Evolutionary conservation across 1,284 basidiomycete species (phyloP).

Genomic region (Marasmius tenuissimus): DNA sequence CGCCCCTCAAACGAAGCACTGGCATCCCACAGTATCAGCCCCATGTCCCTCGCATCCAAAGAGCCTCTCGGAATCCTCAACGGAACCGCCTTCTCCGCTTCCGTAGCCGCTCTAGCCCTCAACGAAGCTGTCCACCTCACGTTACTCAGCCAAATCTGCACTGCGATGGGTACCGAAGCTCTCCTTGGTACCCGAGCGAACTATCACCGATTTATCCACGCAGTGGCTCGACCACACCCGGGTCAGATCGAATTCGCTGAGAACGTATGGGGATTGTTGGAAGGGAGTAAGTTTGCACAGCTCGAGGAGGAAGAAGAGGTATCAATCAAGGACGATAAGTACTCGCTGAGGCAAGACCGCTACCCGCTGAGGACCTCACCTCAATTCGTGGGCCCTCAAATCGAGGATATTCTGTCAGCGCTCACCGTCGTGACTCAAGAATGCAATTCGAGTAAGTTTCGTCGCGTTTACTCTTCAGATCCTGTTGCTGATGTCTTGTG

Average conservation of each 20-base stretch:
- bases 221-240: constrained; percentile 79
- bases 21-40: constrained; percentile 58
- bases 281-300: constrained; percentile 69
- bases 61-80: constrained; percentile 80
- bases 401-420: constrained; percentile 77
- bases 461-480: constrained; percentile 11
- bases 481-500: background rate
- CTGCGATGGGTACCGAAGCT: constrained; percentile 85
- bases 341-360: constrained; percentile 69
- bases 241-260: constrained; percentile 80
- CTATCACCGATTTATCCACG: constrained; percentile 81
- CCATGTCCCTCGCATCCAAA: constrained; percentile 74
- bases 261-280: constrained; percentile 67
- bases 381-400: constrained; percentile 84
- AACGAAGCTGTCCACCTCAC: constrained; percentile 75
- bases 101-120: constrained; percentile 66
- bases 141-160: constrained; percentile 73
- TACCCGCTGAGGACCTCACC: constrained; percentile 79
- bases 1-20: constrained; percentile 66
- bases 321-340: constrained; percentile 68
- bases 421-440: constrained; percentile 69
- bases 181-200: constrained; percentile 70
- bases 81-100: constrained; percentile 80
- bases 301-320: constrained; percentile 57
- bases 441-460: constrained; percentile 79